Percentiles rank a stretch among this genome's conserved stretches.
phyloP scores from a whole-genome alignment of 2,329 filamentous ascomycete species.

The Botrytis galanthina region DNA sequence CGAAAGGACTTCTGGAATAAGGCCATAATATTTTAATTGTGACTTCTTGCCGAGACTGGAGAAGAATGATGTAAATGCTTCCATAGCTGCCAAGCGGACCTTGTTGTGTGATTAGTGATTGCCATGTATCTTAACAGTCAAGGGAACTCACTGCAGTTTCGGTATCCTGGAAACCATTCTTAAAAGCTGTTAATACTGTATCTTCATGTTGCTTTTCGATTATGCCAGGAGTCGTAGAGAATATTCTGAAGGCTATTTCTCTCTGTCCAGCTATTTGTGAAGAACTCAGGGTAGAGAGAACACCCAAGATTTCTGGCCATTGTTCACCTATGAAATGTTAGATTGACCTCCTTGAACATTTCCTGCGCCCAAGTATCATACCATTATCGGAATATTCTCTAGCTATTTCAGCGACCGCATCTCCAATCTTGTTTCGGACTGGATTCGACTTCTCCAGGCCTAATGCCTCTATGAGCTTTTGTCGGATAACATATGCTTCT shows the following conservation, averaged over 20 bases:
- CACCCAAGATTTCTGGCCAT: conserved; percentile 86
- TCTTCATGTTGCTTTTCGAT: conserved; percentile 96
- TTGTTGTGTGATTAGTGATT: conserved; percentile 39
- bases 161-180: conserved; percentile 87
- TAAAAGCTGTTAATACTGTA: conserved; percentile 83
- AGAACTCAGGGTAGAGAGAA: conserved; percentile 87
- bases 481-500: conserved; percentile 74
- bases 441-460: conserved; percentile 68
- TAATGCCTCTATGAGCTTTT: conserved; percentile 78
- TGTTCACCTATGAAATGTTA: conserved; percentile 59
- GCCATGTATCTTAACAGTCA: background rate
- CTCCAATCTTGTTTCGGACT: conserved; percentile 92
- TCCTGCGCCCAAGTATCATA: conserved; percentile 46
- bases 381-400: conserved; percentile 91
- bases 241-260: conserved; percentile 92
- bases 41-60: conserved; percentile 83
- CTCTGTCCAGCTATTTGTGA: conserved; percentile 78
- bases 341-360: background rate
- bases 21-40: conserved; percentile 80
- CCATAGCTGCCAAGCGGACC: conserved; percentile 92
- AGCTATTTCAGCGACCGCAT: conserved; percentile 94
- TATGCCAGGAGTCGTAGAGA: conserved; percentile 89
- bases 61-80: conserved; percentile 96
- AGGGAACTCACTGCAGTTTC: conserved; percentile 65
- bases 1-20: conserved; percentile 90